Base-by-base conservation (phyloP, 805 yeast species). In the Starmerella vaccinii region DNA sequence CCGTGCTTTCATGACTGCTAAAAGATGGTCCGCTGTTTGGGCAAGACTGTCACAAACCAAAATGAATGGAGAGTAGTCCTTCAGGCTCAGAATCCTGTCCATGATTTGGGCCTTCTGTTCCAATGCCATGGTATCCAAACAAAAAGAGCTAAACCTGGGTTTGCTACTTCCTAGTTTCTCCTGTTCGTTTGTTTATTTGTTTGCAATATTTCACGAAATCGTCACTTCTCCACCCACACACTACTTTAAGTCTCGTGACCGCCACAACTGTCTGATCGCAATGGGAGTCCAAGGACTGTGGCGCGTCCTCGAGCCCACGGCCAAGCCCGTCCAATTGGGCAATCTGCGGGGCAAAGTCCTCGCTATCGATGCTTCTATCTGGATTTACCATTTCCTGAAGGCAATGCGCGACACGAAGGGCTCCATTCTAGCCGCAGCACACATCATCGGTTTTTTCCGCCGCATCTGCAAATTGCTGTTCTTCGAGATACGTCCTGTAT, bases 231-330 rank as follows among this genome's bases (percentile, higher is more conserved):
- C n/a, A 18, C 26, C 32, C 30, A 10, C 44, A n/a, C 4, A 6
- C 40, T 16, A 21, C 40, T 37, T 19, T 37, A 37, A 4, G 43
- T 39, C 43, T 39, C 43, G 43, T 39, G 43, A 39, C 43, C 23
- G 30, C 43, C 30, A 23, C 30, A 39, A 39, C 19, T 39, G n/a
- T 39, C 21, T 32, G n/a, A 6, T 27, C 23, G 34, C 45, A 19
- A 90, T 92, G 99, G 99, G 99, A 70, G 99, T 92, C 43, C 86
- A 85, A 60, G 84, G 92, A 7, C 76, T 92, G 44, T 92, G 99
- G 99, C 87, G 81, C 46, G 80, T 92, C 10, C 72, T 90, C 2
- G 94, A 87, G 5, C 94, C 96, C 0, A 77, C 90, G 0, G 92
- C 97, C 0, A 73, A 84, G 46, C 96, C 99, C 0, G 95, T 92